These are phyloP conservation scores for Mycena metata DNA, from an alignment of 768 basidiomycete genomes.

Conservation along the genomic window DNA sequence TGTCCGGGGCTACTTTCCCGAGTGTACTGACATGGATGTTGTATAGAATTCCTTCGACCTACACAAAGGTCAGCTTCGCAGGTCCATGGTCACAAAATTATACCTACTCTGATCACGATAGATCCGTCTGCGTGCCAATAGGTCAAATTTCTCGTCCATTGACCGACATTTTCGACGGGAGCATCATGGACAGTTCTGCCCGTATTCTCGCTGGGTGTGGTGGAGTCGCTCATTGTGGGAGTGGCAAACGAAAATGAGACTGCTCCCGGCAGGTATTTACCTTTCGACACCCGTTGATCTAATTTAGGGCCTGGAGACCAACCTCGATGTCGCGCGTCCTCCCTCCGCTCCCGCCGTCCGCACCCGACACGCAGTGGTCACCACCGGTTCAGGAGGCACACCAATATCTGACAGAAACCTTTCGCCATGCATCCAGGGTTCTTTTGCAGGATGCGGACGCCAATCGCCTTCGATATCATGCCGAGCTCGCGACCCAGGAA, in stretches of 20 bases:
- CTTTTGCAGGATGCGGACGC: conserved; percentile 9
- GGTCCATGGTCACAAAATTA: too few relatives aligned
- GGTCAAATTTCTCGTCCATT: background rate
- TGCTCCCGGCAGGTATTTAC: too few relatives aligned
- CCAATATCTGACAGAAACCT: conserved; percentile 4
- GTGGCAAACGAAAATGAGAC: conserved; percentile 11
- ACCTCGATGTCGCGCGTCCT: conserved; percentile 9
- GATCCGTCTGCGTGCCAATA: background rate
- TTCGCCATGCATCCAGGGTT: conserved; percentile 1
- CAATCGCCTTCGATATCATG: too few relatives aligned
- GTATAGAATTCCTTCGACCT: conserved; percentile 1
- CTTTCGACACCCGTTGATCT: too few relatives aligned
- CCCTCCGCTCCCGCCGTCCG: conserved; percentile 5
- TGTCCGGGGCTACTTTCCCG: background rate
- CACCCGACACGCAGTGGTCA: background rate
- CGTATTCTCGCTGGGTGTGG: background rate
- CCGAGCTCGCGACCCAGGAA: conserved; percentile 5
- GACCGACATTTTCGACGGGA: background rate
- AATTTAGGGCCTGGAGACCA: background rate
- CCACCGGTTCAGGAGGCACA: background rate
- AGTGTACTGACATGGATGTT: background rate
- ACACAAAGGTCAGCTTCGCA: background rate
- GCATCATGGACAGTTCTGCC: background rate
- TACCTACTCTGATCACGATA: background rate
- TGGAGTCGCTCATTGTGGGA: background rate